phyloP scores from a whole-genome alignment of 306 rosid genomes.

The Hippophae tibetana region DNA sequence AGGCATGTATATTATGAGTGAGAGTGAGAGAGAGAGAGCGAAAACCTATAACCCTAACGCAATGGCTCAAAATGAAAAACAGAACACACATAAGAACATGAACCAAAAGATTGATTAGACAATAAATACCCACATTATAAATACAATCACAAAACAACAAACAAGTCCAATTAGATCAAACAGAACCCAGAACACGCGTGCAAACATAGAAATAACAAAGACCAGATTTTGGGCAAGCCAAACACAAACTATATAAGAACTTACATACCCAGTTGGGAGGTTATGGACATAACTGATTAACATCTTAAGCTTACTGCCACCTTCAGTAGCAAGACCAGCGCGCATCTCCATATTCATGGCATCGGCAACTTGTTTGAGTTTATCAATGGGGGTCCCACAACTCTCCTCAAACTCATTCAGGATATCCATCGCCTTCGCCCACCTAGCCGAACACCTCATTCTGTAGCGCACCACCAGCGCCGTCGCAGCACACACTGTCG shows the following conservation, averaged over 20 bases:
- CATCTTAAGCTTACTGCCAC: constrained; percentile 94
- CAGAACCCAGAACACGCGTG: too few relatives aligned
- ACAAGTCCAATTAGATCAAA: too few relatives aligned
- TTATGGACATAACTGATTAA: constrained; percentile 67
- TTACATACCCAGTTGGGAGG: constrained; percentile 70
- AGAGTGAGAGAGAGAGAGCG: too few relatives aligned
- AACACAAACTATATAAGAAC: background rate
- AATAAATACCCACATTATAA: too few relatives aligned
- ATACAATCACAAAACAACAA: too few relatives aligned
- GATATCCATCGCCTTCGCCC: constrained; percentile 46
- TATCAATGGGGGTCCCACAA: constrained; percentile 53
- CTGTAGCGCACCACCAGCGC: constrained; percentile 48
- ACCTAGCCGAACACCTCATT: constrained; percentile 32
- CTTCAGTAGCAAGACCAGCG: constrained; percentile 88
- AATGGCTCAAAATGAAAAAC: too few relatives aligned
- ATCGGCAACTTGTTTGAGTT: constrained; percentile 62
- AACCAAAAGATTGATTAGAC: too few relatives aligned
- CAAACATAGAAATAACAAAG: background rate
- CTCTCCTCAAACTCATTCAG: constrained; percentile 65
- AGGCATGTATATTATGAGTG: too few relatives aligned
- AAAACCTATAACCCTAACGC: too few relatives aligned
- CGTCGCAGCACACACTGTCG: constrained; percentile 37
- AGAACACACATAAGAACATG: too few relatives aligned
- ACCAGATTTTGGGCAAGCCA: background rate
- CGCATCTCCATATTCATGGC: constrained; percentile 91